Evolutionary conservation across 805 yeast genomes (phyloP).

Genomic region (Candida quercuum): DNA sequence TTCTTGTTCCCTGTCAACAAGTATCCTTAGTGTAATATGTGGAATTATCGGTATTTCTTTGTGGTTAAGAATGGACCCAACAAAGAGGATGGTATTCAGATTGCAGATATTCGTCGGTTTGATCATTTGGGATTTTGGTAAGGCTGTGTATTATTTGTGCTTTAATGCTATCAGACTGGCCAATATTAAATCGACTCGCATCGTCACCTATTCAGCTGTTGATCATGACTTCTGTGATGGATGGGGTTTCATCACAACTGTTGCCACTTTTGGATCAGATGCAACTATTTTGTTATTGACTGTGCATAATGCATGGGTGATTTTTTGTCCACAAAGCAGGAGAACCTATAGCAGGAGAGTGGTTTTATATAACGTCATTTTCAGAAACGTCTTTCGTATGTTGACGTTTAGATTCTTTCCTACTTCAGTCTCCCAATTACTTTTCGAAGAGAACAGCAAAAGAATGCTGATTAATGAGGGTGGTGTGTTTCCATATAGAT

Average conservation of each 20-base stretch:
- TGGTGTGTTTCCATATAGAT: conserved; percentile 15
- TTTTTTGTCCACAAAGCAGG: conserved; percentile 12
- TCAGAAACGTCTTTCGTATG: conserved; percentile 1
- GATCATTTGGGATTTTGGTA: conserved; percentile 14
- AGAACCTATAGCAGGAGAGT: conserved; percentile 7
- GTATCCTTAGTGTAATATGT: conserved; percentile 10
- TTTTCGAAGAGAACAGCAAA: not conserved
- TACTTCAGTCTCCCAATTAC: not conserved
- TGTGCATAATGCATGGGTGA: conserved; percentile 17
- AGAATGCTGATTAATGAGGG: conserved; percentile 16
- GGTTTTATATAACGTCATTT: conserved; percentile 4
- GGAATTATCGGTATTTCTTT: conserved; percentile 14
- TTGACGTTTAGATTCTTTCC: not conserved
- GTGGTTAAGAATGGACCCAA: conserved; percentile 20
- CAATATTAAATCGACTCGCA: not conserved
- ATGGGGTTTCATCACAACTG: conserved; percentile 14
- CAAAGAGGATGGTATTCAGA: conserved; percentile 17
- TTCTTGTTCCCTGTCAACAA: conserved; percentile 6
- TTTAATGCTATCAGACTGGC: conserved; percentile 1
- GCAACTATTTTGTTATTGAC: conserved; percentile 15
- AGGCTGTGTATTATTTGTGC: conserved; percentile 7
- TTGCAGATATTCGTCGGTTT: conserved; percentile 13
- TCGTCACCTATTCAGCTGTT: no score
- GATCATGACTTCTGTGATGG: conserved; percentile 14
- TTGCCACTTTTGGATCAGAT: conserved; percentile 13